These are phyloP conservation scores for Acer campestre DNA, from an alignment of 345 rosid species.

Conservation along the genomic window DNA sequence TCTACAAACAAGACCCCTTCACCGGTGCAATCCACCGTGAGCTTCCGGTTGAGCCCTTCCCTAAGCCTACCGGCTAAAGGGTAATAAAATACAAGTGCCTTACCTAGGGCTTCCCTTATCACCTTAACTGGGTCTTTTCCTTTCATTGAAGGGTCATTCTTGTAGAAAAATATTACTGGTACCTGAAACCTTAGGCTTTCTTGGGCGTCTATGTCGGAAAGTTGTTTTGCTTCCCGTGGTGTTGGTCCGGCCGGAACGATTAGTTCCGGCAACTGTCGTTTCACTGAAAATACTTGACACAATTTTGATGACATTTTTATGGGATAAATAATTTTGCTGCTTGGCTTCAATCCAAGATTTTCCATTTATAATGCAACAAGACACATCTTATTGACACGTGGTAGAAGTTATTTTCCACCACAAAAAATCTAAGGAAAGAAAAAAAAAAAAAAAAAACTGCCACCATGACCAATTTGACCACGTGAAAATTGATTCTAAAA, in stretches of 20 bases:
- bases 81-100: slow-evolving; percentile 7
- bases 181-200: slow-evolving; percentile 4
- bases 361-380: too few species aligned
- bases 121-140: slow-evolving; percentile 1
- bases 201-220: slow-evolving; percentile 14
- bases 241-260: slow-evolving; percentile 3
- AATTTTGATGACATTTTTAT: neutral
- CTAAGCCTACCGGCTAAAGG: slow-evolving; percentile 8
- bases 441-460: too few species aligned
- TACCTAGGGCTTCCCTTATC: neutral
- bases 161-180: neutral
- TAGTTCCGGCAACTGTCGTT: neutral
- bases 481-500: too few species aligned
- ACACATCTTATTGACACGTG: too few species aligned
- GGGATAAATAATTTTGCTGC: too few species aligned
- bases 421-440: too few species aligned
- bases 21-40: slow-evolving; percentile 9
- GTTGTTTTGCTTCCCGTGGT: neutral
- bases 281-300: neutral
- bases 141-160: neutral
- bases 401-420: too few species aligned
- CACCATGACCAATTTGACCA: too few species aligned
- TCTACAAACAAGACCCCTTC: slow-evolving; percentile 8
- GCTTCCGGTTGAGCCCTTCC: slow-evolving; percentile 6
- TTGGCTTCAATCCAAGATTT: too few species aligned